Conservation (phyloP, 2,329 filamentous ascomycete genomes). For the Verticillium zaregamsianum region DNA sequence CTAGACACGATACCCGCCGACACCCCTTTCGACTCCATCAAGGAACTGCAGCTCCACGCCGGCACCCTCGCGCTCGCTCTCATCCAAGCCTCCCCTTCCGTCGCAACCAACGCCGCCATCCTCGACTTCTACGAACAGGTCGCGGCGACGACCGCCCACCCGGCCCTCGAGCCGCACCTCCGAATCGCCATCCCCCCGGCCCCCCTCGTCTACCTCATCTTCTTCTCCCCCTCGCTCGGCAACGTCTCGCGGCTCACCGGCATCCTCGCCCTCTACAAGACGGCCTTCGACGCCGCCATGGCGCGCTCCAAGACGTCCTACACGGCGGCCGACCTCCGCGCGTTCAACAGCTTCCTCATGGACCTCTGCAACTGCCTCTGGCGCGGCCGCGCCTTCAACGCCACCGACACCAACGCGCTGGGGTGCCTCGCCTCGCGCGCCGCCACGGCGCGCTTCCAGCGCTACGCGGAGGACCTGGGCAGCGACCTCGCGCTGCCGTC, state of each 20-base stretch:
- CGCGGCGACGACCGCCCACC: conserved; percentile 51
- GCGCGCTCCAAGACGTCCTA: conserved; percentile 41
- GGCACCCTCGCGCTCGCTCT: conserved; percentile 56
- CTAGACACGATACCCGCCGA: conserved; percentile 27
- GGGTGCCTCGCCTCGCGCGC: conserved; percentile 46
- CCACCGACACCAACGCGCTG: conserved; percentile 57
- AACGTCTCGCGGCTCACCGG: conserved; percentile 65
- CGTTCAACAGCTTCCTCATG: conserved; percentile 82
- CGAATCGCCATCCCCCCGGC: conserved; percentile 66
- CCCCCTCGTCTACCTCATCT: conserved; percentile 64
- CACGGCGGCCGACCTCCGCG: conserved; percentile 56
- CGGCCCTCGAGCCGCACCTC: conserved; percentile 46
- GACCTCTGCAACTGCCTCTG: conserved; percentile 83
- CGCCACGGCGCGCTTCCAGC: conserved; percentile 39
- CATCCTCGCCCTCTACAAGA: conserved; percentile 69
- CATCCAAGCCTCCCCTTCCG: conserved; percentile 45
- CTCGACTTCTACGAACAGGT: conserved; percentile 68
- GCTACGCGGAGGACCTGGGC: conserved; percentile 46
- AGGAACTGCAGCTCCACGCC: conserved; percentile 42
- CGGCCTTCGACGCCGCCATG: conserved; percentile 65
- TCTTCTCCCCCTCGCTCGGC: conserved; percentile 61
- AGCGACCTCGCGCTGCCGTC: conserved; percentile 39
- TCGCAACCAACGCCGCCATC: conserved; percentile 49
- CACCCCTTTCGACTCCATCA: conserved; percentile 30
- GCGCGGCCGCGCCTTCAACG: conserved; percentile 68